Evolutionary conservation across 2,329 filamentous ascomycete species (phyloP).

Genomic region (Colletotrichum abscissum): DNA sequence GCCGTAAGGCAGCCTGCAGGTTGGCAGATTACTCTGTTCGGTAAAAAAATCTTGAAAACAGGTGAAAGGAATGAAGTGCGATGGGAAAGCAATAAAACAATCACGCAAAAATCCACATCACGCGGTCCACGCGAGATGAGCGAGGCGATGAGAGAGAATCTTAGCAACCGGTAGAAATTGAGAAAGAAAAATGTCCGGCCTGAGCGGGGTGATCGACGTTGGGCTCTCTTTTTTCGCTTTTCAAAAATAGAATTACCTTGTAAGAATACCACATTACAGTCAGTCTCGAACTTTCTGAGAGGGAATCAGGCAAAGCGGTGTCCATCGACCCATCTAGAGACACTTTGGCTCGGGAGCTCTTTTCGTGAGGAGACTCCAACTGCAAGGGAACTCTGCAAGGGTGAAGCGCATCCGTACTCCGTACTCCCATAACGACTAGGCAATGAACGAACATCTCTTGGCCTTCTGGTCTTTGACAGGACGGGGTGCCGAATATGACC

Average conservation of each 20-base stretch:
- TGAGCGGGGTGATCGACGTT: not conserved
- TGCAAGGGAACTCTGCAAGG: not conserved
- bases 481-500: not conserved
- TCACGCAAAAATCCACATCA: not conserved
- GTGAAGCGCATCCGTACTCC: too few relatives aligned
- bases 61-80: not conserved
- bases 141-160: not conserved
- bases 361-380: too few relatives aligned
- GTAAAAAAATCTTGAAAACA: not conserved
- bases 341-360: not conserved
- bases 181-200: not conserved
- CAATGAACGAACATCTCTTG: not conserved
- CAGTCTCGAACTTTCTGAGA: not conserved
- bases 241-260: not conserved
- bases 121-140: not conserved
- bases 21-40: too few relatives aligned
- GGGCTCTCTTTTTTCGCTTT: too few relatives aligned
- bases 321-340: not conserved
- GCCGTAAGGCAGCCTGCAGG: not conserved
- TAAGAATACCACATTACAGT: not conserved
- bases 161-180: not conserved
- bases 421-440: too few relatives aligned
- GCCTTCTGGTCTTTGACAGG: not conserved
- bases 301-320: not conserved
- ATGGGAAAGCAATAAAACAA: not conserved